A percentile compares a stretch with the other conserved stretches of the same genome.
phyloP scores from a whole-genome alignment of 169 alveolate species.

The Besnoitia besnoiti region DNA sequence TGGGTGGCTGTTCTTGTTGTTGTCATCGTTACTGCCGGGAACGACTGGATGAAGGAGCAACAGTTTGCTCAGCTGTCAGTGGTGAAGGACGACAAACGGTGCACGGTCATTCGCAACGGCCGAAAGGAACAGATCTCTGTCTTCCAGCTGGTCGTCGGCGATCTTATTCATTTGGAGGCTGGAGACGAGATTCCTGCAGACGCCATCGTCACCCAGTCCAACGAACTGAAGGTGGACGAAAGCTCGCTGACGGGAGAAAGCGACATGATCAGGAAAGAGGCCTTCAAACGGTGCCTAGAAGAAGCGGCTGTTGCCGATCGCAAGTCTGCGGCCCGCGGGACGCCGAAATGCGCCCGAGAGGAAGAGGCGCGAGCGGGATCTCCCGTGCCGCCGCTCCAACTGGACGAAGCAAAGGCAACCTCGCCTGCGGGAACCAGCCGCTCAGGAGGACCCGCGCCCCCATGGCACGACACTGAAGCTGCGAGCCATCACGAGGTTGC shows the following conservation, averaged over 20 bases:
- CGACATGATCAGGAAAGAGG: slow-evolving; percentile 80
- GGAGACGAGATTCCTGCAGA: slow-evolving; percentile 84
- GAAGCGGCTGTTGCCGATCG: slow-evolving; percentile 23
- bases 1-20: slow-evolving; percentile 90
- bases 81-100: slow-evolving; percentile 71
- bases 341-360: background rate
- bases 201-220: slow-evolving; percentile 79
- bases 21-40: slow-evolving; percentile 85
- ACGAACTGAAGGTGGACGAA: slow-evolving; percentile 86
- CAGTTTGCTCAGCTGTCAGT: slow-evolving; percentile 86
- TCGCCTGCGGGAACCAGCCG: no score
- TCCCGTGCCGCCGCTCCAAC: background rate
- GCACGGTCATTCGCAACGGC: slow-evolving; percentile 74
- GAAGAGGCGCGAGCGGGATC: background rate
- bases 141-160: slow-evolving; percentile 88
- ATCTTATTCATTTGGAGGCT: slow-evolving; percentile 80
- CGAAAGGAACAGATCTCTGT: slow-evolving; percentile 70
- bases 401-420: background rate
- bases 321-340: background rate
- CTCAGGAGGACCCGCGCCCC: no score
- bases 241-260: slow-evolving; percentile 90
- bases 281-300: slow-evolving; percentile 72
- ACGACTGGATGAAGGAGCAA: slow-evolving; percentile 87
- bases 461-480: background rate
- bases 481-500: slow-evolving; percentile 74